phyloP scores from a whole-genome alignment of 1,284 basidiomycete genomes.

The Trametes hirsuta region DNA sequence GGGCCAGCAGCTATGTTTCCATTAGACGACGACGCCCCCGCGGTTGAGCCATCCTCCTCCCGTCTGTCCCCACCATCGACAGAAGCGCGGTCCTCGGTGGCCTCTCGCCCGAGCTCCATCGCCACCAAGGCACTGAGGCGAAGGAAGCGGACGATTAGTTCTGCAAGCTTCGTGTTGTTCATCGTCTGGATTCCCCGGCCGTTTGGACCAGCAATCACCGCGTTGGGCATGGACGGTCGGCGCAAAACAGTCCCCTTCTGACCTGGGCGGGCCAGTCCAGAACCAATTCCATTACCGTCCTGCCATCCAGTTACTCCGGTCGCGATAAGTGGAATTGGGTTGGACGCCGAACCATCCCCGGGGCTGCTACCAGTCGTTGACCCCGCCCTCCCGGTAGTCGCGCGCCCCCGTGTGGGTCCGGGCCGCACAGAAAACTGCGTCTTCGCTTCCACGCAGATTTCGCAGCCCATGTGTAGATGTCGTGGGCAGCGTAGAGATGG shows the following conservation, averaged over 20 bases:
- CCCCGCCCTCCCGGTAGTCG: conserved; percentile 22
- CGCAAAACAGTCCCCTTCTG: conserved; percentile 58
- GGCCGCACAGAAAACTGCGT: conserved; percentile 21
- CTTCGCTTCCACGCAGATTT: conserved; percentile 71
- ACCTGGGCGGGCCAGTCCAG: conserved; percentile 60
- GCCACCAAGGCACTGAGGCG: conserved; percentile 75
- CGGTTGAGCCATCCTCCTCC: conserved; percentile 21
- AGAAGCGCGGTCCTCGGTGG: conserved; percentile 38
- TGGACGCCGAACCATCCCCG: conserved; percentile 18
- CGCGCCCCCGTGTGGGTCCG: conserved; percentile 25
- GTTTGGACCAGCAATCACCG: conserved; percentile 3
- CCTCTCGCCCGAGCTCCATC: conserved; percentile 70
- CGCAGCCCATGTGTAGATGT: conserved; percentile 70
- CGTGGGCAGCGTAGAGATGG: conserved; percentile 69
- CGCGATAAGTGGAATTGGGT: conserved; percentile 34
- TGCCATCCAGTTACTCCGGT: conserved; percentile 70
- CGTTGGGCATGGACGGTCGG: conserved; percentile 38
- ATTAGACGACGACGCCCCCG: not conserved
- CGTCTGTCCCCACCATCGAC: conserved; percentile 40
- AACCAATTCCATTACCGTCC: conserved; percentile 70
- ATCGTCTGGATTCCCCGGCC: conserved; percentile 37
- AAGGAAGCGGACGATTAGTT: conserved; percentile 73
- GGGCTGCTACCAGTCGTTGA: conserved; percentile 32
- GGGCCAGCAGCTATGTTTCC: not conserved
- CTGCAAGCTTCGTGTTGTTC: conserved; percentile 66